A percentile compares a stretch with the other conserved stretches of the same genome.
Conservation (phyloP, 2,329 filamentous ascomycete species). For the Aschersonia sp. region DNA sequence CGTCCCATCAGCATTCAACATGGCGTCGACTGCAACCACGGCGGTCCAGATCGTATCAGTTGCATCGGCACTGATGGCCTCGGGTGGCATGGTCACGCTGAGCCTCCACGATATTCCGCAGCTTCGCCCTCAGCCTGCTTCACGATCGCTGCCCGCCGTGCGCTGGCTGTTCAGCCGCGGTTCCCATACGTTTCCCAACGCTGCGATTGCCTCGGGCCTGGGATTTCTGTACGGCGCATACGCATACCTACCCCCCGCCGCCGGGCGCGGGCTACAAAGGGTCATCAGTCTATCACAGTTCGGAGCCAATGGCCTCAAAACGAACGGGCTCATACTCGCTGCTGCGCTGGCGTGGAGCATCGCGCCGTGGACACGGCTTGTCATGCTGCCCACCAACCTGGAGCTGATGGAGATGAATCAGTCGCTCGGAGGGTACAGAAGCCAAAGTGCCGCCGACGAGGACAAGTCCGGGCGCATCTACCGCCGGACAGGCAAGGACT, state of each 20-base stretch:
- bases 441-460: background rate
- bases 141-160: background rate
- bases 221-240: background rate
- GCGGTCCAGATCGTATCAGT: background rate
- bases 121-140: background rate
- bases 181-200: background rate
- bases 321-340: background rate
- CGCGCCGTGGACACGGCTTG: background rate
- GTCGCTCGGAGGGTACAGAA: background rate
- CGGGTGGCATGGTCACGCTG: background rate
- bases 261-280: background rate
- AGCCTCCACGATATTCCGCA: background rate
- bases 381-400: background rate
- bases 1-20: background rate
- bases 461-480: background rate
- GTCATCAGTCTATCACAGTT: background rate
- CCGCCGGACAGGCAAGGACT: background rate
- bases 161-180: background rate
- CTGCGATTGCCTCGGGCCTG: background rate
- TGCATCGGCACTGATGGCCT: background rate
- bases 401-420: background rate
- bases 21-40: background rate
- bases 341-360: background rate
- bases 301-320: background rate
- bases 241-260: background rate